Base-by-base conservation (phyloP, 495 filamentous ascomycete species). In the Apodospora peruviana region DNA sequence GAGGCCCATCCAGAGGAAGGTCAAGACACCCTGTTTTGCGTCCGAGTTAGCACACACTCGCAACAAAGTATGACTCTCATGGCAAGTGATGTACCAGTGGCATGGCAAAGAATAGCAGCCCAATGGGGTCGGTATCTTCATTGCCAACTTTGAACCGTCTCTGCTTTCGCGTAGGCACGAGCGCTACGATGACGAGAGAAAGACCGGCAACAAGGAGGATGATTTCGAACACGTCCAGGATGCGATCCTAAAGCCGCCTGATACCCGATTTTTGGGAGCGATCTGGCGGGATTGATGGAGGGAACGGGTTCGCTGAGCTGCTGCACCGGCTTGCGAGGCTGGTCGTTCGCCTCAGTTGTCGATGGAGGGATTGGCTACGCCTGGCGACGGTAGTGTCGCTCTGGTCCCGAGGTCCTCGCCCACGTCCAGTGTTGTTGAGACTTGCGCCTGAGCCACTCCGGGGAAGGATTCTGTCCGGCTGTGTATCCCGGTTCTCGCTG, bases 221-320 rank as follows among this genome's bases (percentile, higher is more conserved):
- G 5, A 34, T 11, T 21, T 48, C 46, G 37, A 34, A 20, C 35
- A 5, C 9, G 23, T 48, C 46, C 5, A 48, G 37, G 10, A 48
- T 23, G 36, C 24, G 46, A 23, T 48, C 46, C 46, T 39, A 48
- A 16, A 21, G 37, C 18, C 20, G 22, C 12, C 7, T 4, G 10
- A 34, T 27, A 11, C 4, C 23, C 2, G 37, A 5, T 10, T 21
- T 48, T 14, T 16, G 24, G 1, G 38, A 20, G 21, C 17, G 23
- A 36, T n/a, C n/a, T n/a, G 37, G 14, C 12, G 24, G 25, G 16
- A 4, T 17, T 16, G 43, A 20, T n/a, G 27, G 14, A 4, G 46
- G 37, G 22, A 48, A 40, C 5, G 45, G 45, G 14, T 48, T 21
- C 18, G 19, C 29, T 7, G 36, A 24, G 45, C 17, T 34, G 20